These are phyloP conservation scores for Collybiopsis confluens DNA, from an alignment of 768 basidiomycete species.

Conservation along the genomic window DNA sequence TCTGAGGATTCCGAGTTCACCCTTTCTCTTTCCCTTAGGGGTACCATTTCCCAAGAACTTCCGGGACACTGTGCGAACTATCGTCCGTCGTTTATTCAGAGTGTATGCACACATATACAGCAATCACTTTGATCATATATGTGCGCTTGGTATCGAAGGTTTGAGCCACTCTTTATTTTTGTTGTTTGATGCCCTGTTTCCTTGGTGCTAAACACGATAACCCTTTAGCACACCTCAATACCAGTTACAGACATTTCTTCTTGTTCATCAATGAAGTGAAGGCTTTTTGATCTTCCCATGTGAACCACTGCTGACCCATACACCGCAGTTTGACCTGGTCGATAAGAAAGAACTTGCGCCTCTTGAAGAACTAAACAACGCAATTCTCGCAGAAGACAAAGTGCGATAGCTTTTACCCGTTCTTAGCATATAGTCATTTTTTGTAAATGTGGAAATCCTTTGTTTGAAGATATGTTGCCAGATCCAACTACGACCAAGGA, in stretches of 20 bases:
- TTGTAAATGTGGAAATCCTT: not conserved
- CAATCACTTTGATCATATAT: conserved; percentile 98
- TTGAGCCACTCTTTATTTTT: conserved; percentile 13
- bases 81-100: conserved; percentile 88
- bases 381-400: conserved; percentile 63
- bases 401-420: conserved; percentile 29
- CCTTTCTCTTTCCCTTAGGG: conserved; percentile 39
- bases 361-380: conserved; percentile 91
- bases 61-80: conserved; percentile 85
- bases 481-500: not conserved
- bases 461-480: not conserved
- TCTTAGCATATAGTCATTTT: too few species aligned
- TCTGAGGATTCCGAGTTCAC: not conserved
- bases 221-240: conserved; percentile 87
- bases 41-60: conserved; percentile 90
- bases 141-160: conserved; percentile 98
- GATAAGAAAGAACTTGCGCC: conserved; percentile 96
- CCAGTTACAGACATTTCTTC: conserved; percentile 97
- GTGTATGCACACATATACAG: conserved; percentile 99
- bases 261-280: conserved; percentile 91
- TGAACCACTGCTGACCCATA: conserved; percentile 11
- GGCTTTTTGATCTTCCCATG: not conserved
- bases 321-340: conserved; percentile 78
- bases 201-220: conserved; percentile 2
- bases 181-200: not conserved